Base-by-base conservation (phyloP, 441 rosid genomes). In the Manihot esculenta region DNA sequence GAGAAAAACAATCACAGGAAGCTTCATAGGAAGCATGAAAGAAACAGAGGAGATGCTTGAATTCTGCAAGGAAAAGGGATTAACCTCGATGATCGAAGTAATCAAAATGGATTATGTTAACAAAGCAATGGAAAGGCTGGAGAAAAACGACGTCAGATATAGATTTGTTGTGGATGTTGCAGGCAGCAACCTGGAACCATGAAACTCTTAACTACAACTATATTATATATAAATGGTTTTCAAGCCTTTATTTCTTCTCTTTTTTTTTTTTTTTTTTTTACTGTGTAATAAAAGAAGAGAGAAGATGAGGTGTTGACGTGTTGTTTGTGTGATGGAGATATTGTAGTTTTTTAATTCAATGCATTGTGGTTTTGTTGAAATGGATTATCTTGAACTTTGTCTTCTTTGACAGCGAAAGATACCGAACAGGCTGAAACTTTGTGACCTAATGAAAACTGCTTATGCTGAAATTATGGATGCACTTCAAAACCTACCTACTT, bases 31-130 rank as follows among this genome's bases (percentile, higher is more conserved):
- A 68, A 90, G 97, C 72, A 93, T 91, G 70, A 85, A 86, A 73
- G 98, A 93, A 82, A 91, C 91, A 2, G 91, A 89, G 77, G 97
- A 93, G 84, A 89, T 93, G 93, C 87, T 91, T 76, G 84, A 86
- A 77, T 69, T 89, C 88, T 72, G 93, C 93, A 71, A 87, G 79
- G 55, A 79, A 86, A 84, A 89, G 74, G 84, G 80, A 13, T 68
- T 93, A 26, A 62, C 75, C 48, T 80, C 97, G 1, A 90, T 78
- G 70, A 85, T 93, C 24, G 98, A 93, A 76, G 80, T 89, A 62
- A 66, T 93, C n/a, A 79, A 69, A 71, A 87, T 91, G 80, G 86
- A 82, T 59, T 79, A 88, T 13, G 73, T 91, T 72, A 93, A 89
- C 79, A 56, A 77, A 0, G 96, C 97, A 0, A 78, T 91, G 69